phyloP scores from a whole-genome alignment of 2,329 filamentous ascomycete species.

The Pseudogymnoascus sp. region DNA sequence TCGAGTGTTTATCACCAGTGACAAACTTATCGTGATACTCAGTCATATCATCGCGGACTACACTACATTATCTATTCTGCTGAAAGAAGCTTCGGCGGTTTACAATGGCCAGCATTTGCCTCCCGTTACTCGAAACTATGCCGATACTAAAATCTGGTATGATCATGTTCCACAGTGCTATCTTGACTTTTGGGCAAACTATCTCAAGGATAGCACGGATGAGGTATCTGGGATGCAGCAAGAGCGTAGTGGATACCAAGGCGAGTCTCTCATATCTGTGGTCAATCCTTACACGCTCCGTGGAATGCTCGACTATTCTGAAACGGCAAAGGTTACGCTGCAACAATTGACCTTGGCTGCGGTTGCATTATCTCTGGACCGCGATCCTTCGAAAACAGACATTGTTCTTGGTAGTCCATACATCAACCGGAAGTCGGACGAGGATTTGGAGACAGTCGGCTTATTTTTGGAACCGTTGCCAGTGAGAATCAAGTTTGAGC shows the following conservation, averaged over 20 bases:
- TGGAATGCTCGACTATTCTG: neutral
- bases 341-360: slow-evolving; percentile 14
- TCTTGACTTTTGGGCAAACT: too few relatives aligned
- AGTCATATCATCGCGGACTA: slow-evolving; percentile 31
- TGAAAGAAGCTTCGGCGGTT: slow-evolving; percentile 21
- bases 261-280: too few relatives aligned
- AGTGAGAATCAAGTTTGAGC: slow-evolving; percentile 18
- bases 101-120: slow-evolving; percentile 17
- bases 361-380: slow-evolving; percentile 3
- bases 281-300: too few relatives aligned
- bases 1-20: slow-evolving; percentile 22
- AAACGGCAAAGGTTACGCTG: slow-evolving; percentile 3
- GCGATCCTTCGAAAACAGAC: slow-evolving; percentile 14
- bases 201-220: too few relatives aligned
- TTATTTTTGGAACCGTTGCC: slow-evolving; percentile 29
- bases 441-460: slow-evolving; percentile 23
- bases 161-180: too few relatives aligned
- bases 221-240: too few relatives aligned
- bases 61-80: slow-evolving; percentile 25
- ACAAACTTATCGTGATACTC: slow-evolving; percentile 21
- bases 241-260: too few relatives aligned
- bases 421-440: slow-evolving; percentile 21
- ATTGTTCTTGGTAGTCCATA: slow-evolving; percentile 26
- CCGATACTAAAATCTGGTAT: too few relatives aligned
- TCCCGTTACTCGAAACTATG: slow-evolving; percentile 5